Percentiles rank a stretch among this genome's conserved stretches.
phyloP scores from a whole-genome alignment of 768 basidiomycete species.

The Pluteus cervinus region DNA sequence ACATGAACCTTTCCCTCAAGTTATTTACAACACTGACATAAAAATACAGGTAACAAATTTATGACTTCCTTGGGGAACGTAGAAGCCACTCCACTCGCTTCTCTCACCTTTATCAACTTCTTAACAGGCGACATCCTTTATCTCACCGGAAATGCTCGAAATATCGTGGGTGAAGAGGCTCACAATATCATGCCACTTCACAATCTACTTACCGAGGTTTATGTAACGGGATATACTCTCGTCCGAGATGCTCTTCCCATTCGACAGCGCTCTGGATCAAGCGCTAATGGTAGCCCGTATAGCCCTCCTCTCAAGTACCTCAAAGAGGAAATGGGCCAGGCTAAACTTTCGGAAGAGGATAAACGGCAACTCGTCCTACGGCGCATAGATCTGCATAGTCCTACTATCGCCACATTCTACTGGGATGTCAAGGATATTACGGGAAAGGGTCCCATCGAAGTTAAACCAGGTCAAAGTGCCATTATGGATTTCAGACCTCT shows the following conservation, averaged over 20 bases:
- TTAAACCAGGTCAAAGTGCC: conserved; percentile 45
- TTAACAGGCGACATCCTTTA: conserved; percentile 52
- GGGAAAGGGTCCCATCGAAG: conserved; percentile 15
- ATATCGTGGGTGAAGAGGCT: conserved; percentile 41
- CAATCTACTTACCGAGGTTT: conserved; percentile 41
- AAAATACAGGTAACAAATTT: conserved; percentile 45
- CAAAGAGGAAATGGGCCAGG: conserved; percentile 34
- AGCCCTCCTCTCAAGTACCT: conserved; percentile 52
- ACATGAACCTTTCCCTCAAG: conserved; percentile 3
- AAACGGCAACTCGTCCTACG: conserved; percentile 25
- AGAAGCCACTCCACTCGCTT: conserved; percentile 48
- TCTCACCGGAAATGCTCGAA: conserved; percentile 50
- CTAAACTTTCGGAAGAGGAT: conserved; percentile 21
- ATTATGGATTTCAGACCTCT: conserved; percentile 49
- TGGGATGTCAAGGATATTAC: conserved; percentile 22
- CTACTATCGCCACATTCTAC: conserved; percentile 48
- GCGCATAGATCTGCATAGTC: conserved; percentile 35
- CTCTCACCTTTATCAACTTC: conserved; percentile 51
- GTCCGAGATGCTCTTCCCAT: conserved; percentile 51
- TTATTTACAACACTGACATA: conserved; percentile 3
- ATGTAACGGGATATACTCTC: conserved; percentile 45
- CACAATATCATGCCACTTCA: conserved; percentile 50
- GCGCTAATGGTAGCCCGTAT: conserved; percentile 39
- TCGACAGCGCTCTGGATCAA: conserved; percentile 25
- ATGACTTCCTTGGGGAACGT: conserved; percentile 64